Conservation (phyloP, 495 filamentous ascomycete genomes). For the Delitschia confertaspora region DNA sequence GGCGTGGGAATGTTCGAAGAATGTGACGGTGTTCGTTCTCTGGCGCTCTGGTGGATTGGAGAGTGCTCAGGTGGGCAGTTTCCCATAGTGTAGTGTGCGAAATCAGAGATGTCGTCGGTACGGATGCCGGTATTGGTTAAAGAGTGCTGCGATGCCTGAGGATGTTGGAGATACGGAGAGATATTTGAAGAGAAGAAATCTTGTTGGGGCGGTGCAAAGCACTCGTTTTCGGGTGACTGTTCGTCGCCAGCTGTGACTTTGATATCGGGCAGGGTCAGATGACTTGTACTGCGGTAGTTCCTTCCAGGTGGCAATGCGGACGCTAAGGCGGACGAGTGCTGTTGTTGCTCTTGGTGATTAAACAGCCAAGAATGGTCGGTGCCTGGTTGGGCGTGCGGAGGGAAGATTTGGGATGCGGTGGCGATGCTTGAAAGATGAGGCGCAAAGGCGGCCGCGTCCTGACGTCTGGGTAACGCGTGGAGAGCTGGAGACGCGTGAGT, state of each 20-base stretch:
- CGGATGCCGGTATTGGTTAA: too few relatives aligned
- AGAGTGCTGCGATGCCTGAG: constrained; percentile 21
- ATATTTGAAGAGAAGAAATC: neutral
- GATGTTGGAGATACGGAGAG: constrained; percentile 6
- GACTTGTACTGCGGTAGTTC: constrained; percentile 10
- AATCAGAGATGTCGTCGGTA: constrained; percentile 10
- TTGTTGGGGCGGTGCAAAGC: constrained; percentile 21
- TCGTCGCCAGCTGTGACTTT: constrained; percentile 10
- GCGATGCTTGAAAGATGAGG: constrained; percentile 20
- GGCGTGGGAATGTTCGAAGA: constrained; percentile 18
- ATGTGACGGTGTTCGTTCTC: constrained; percentile 12
- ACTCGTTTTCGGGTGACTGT: constrained; percentile 9
- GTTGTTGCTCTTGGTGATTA: constrained; percentile 1
- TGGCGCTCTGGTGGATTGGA: constrained; percentile 3
- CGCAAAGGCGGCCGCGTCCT: too few relatives aligned
- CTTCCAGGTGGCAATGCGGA: constrained; percentile 21
- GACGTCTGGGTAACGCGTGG: constrained; percentile 1
- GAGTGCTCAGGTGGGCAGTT: constrained; percentile 5
- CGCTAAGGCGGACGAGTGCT: constrained; percentile 1
- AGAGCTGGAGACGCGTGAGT: constrained; percentile 10
- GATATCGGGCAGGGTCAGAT: constrained; percentile 21
- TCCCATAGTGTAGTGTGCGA: constrained; percentile 14
- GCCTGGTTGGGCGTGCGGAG: constrained; percentile 4
- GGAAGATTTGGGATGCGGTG: constrained; percentile 13
- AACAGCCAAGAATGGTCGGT: constrained; percentile 7